These are phyloP conservation scores for Pleurostoma richardsiae DNA, from an alignment of 2,329 filamentous ascomycete genomes.

Conservation along the genomic window DNA sequence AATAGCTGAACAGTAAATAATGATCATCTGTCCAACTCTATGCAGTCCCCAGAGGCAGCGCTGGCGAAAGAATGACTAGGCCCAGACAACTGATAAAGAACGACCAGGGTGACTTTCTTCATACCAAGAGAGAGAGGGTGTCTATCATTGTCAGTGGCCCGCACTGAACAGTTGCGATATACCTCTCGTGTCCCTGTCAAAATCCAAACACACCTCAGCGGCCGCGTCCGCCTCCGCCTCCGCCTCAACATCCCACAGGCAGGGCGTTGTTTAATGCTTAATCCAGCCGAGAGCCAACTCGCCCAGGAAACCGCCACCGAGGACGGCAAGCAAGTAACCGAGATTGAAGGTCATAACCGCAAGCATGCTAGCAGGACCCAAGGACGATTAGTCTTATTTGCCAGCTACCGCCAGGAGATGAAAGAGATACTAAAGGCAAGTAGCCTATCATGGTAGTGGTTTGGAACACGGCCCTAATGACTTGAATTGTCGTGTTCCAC, in stretches of 20 bases:
- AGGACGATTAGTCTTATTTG: background rate
- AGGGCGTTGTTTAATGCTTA: background rate
- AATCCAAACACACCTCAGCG: background rate
- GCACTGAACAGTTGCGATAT: background rate
- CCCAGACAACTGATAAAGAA: background rate
- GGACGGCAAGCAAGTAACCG: background rate
- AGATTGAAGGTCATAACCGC: slow-evolving; percentile 2
- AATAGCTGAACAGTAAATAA: background rate
- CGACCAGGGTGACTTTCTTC: background rate
- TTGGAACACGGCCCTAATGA: slow-evolving; percentile 1
- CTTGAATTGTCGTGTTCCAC: slow-evolving; percentile 1
- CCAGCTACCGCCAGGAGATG: background rate
- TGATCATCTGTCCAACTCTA: background rate
- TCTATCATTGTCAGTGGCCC: background rate
- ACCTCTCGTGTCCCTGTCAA: background rate
- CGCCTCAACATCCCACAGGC: background rate
- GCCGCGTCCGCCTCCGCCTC: background rate
- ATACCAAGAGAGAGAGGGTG: background rate
- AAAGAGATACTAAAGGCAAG: slow-evolving; percentile 1
- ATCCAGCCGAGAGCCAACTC: slow-evolving; percentile 1
- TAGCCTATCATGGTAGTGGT: background rate
- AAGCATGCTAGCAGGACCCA: slow-evolving; percentile 1
- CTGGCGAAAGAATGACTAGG: background rate
- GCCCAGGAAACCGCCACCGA: slow-evolving; percentile 1
- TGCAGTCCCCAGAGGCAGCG: background rate